Base-by-base conservation (phyloP, 129 eudicot species). In the Lactuca saligna region DNA sequence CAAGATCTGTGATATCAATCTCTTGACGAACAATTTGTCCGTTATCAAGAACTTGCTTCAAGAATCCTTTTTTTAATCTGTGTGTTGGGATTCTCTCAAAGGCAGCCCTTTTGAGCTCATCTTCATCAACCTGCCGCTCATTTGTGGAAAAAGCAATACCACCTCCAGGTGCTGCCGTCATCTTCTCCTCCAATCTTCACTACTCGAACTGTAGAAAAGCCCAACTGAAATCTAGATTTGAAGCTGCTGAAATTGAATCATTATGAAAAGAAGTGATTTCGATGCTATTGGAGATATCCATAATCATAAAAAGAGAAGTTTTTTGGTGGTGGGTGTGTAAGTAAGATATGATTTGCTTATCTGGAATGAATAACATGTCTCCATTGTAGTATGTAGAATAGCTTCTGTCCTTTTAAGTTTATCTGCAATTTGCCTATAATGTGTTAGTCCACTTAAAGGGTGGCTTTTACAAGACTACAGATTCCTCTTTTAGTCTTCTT, bases 1-100 rank as follows among this genome's bases (percentile, higher is more conserved):
- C 85, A 72, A 87, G 84, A 37, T 82, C 70, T 13, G 74, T 54
- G 50, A 87, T 58, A 77, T 87, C 89, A 37, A 82, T 73, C 25
- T 84, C 83, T 59, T 80, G 68, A 34, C 58, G 70, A 16, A 84
- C 73, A 10, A 68, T 68, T 85, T 82, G 75, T 63, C 92, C 96
- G 54, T 70, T 62, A 39, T 77, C 81, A 17, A 70, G 58, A 74
- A 64, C 71, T 65, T 74, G 78, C 44, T 56, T 66, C 66, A 80
- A 55, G 51, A 81, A 53, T 29, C 81, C 85, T 56, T 81, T 81
- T 49, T 69, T 66, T 15, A 81, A 17, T 59, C 82, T 71, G 59
- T 48, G 71, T 3, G 82, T 81, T 0, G 82, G 85, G 4, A 81
- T 66, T 46, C 78, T 69, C 56, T 81, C 85, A 31, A 76, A 51